Evolutionary conservation across 805 yeast genomes (phyloP).

Genomic region (Pichia paraexigua): DNA sequence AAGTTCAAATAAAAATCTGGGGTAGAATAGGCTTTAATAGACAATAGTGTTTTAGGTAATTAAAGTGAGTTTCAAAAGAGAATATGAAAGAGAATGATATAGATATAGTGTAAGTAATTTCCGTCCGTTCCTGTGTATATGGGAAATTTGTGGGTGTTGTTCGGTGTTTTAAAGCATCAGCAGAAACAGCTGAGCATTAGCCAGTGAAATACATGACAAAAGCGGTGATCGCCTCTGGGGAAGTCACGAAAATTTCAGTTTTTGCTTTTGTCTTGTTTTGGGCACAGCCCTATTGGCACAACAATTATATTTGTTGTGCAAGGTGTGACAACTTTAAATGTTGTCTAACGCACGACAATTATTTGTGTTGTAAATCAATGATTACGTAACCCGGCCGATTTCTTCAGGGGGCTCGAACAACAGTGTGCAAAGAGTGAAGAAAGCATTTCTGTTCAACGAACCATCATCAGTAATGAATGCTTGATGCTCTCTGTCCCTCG

Average conservation of each 20-base stretch:
- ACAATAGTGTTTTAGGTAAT: background rate
- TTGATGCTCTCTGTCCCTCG: too few species aligned
- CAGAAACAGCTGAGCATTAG: background rate
- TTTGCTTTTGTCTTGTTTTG: background rate
- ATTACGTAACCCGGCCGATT: too few species aligned
- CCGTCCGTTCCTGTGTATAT: background rate
- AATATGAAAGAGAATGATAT: background rate
- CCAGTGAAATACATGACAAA: background rate
- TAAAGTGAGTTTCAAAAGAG: background rate
- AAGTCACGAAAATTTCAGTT: background rate
- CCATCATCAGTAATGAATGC: too few species aligned
- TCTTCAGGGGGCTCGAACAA: too few species aligned
- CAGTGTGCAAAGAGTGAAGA: too few species aligned
- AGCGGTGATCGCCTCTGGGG: background rate
- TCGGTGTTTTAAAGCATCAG: background rate
- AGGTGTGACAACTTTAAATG: too few species aligned
- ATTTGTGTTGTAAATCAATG: too few species aligned
- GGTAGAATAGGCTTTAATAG: background rate
- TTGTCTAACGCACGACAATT: too few species aligned
- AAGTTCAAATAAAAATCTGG: slow-evolving; percentile 1
- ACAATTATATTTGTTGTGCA: background rate
- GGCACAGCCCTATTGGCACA: background rate
- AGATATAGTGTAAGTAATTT: too few species aligned
- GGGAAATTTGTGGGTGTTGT: background rate
- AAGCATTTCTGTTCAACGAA: too few species aligned